A percentile compares a stretch with the other conserved stretches of the same genome.
Conservation (phyloP, 1,284 basidiomycete genomes). For the Cryptococcus sp. region DNA sequence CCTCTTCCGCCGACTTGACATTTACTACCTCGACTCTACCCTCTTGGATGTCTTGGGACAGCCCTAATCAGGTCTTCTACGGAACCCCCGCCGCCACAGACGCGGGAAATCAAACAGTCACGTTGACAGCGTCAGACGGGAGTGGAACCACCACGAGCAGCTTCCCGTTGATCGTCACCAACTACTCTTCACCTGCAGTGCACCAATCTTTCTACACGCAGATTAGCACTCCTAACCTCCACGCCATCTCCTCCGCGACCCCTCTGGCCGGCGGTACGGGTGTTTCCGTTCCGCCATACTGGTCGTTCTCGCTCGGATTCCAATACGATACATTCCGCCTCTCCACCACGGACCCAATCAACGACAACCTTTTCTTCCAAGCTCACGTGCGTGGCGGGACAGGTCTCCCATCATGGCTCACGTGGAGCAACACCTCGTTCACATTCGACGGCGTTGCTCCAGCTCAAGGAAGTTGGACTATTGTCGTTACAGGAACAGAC, state of each 20-base stretch:
- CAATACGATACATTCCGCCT: slow-evolving; percentile 50
- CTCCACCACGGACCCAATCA: slow-evolving; percentile 51
- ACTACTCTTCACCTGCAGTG: slow-evolving; percentile 47
- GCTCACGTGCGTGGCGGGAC: slow-evolving; percentile 52
- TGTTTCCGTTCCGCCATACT: slow-evolving; percentile 52
- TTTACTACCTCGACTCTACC: slow-evolving; percentile 55
- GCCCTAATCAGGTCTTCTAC: slow-evolving; percentile 37
- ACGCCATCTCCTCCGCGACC: slow-evolving; percentile 45
- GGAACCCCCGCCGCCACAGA: slow-evolving; percentile 43
- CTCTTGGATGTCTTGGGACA: slow-evolving; percentile 55
- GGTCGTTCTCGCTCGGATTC: slow-evolving; percentile 61
- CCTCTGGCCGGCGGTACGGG: slow-evolving; percentile 46
- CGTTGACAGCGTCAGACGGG: slow-evolving; percentile 42
- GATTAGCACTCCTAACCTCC: slow-evolving; percentile 40
- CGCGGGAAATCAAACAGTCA: slow-evolving; percentile 38
- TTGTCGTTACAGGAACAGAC: slow-evolving; percentile 53
- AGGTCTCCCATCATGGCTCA: slow-evolving; percentile 58
- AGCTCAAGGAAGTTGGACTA: slow-evolving; percentile 41
- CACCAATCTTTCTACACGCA: slow-evolving; percentile 49
- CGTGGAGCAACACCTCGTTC: slow-evolving; percentile 57
- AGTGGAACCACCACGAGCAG: slow-evolving; percentile 30
- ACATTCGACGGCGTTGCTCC: slow-evolving; percentile 60
- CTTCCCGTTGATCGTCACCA: slow-evolving; percentile 53
- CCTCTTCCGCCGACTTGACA: slow-evolving; percentile 48
- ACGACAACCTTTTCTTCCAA: slow-evolving; percentile 51